Conservation (phyloP, 352 stramenopile genomes). For the Halophytophthora batemanensis region DNA sequence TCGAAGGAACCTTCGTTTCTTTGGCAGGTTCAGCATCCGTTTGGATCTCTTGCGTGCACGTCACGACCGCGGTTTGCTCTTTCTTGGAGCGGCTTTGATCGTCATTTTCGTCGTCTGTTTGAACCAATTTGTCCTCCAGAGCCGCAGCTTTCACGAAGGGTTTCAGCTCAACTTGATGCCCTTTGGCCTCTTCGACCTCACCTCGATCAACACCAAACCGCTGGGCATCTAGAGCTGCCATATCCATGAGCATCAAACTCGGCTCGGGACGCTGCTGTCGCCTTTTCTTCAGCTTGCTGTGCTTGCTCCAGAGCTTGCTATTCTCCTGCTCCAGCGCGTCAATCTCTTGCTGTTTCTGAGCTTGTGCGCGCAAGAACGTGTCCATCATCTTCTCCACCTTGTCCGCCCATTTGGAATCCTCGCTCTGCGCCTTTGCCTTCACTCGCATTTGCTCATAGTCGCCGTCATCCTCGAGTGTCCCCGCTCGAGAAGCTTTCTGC, state of each 20-base stretch:
- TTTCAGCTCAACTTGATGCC: neutral
- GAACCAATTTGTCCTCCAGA: constrained; percentile 51
- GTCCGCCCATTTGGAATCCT: constrained; percentile 23
- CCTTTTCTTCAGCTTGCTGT: constrained; percentile 33
- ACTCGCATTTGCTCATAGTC: constrained; percentile 7
- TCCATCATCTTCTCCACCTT: constrained; percentile 61
- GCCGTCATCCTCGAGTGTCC: constrained; percentile 50
- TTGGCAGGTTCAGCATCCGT: constrained; percentile 16
- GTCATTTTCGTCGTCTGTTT: constrained; percentile 49
- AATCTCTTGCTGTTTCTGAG: constrained; percentile 64
- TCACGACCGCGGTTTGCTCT: neutral
- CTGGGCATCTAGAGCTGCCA: constrained; percentile 57
- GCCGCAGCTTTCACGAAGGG: neutral
- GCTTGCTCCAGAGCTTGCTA: constrained; percentile 46
- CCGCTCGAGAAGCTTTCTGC: constrained; percentile 30
- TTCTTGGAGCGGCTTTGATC: constrained; percentile 9
- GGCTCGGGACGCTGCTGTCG: constrained; percentile 20
- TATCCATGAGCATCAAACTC: constrained; percentile 35
- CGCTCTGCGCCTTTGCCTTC: constrained; percentile 4
- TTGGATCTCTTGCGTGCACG: constrained; percentile 26
- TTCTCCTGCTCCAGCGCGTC: constrained; percentile 58
- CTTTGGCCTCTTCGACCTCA: constrained; percentile 5
- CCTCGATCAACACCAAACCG: constrained; percentile 63
- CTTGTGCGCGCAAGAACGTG: constrained; percentile 51
- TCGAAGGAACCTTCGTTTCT: neutral